Base-by-base conservation (phyloP, 495 filamentous ascomycete species). In the Trypethelium eluteriae region DNA sequence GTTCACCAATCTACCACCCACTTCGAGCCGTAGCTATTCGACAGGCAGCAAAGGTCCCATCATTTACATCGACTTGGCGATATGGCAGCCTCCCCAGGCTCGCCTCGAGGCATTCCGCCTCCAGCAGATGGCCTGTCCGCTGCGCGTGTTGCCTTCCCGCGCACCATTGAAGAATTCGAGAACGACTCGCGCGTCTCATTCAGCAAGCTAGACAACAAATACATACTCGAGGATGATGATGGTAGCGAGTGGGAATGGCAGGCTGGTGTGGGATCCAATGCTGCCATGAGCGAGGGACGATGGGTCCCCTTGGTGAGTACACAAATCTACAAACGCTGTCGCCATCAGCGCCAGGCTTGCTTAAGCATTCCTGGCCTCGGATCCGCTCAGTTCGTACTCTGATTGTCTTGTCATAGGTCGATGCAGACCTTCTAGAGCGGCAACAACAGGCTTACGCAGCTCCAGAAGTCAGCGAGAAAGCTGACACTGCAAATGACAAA, bases 121-220 rank as follows among this genome's bases (percentile, higher is more conserved):
- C 5, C 63, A 35, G 39, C 35, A 3, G 50, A 66, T n/a, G 35
- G 32, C 50, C 47, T 25, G n/a, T 62, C 64, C 25, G 50, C 32
- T n/a, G 53, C 36, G 6, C 64, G 38, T 9, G 25, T 44, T 3
- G 62, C 70, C 44, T 74, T 72, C 44, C 72, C 72, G 2, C 66
- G 18, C 5, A 69, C 70, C 18, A 16, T 65, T 10, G 80, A 85
- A 67, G 86, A 93, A 38, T 96, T 98, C 74, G 86, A 89, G 67
- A 78, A 79, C 65, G 93, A 98, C 74, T 82, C 88, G 34, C 90
- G 93, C 68, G 88, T 97, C 69, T 92, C 91, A 0, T 96, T 86
- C 78, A 94, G 90, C 2, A 89, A 86, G 72, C 78, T 89, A 63
- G 88, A 92, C 76, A 80, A 86, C 68, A 93, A 90, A 72, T 92